Percentiles rank a stretch among this genome's conserved stretches.
Conservation (phyloP, 2,329 filamentous ascomycete genomes). For the Thelonectria olida region DNA sequence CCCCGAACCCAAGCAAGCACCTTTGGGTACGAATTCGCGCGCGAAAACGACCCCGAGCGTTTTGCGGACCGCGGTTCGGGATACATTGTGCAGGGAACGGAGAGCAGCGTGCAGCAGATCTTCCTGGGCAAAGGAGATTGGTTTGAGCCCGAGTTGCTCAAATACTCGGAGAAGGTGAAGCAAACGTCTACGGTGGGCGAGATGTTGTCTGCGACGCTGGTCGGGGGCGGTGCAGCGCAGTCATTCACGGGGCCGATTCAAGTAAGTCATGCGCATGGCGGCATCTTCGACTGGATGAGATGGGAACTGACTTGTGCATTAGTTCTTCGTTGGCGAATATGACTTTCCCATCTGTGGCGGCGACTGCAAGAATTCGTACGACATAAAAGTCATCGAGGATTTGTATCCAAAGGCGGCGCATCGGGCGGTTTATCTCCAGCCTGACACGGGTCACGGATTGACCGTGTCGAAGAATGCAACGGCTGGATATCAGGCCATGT, state of each 20-base stretch:
- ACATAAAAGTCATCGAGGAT: slow-evolving; percentile 13
- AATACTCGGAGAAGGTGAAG: slow-evolving; percentile 43
- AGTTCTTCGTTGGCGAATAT: slow-evolving; percentile 43
- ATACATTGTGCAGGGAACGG: slow-evolving; percentile 32
- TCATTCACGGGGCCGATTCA: slow-evolving; percentile 42
- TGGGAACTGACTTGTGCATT: no score
- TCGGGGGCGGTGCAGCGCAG: slow-evolving; percentile 36
- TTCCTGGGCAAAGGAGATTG: slow-evolving; percentile 44
- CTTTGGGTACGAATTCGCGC: slow-evolving; percentile 32
- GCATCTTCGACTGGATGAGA: no score
- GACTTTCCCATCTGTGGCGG: slow-evolving; percentile 47
- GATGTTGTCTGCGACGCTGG: slow-evolving; percentile 33
- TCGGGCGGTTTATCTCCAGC: slow-evolving; percentile 45
- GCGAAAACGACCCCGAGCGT: slow-evolving; percentile 31
- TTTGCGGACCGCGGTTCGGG: slow-evolving; percentile 25
- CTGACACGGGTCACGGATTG: slow-evolving; percentile 48
- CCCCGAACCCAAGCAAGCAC: slow-evolving; percentile 9
- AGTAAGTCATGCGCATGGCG: no score
- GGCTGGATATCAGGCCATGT: slow-evolving; percentile 40
- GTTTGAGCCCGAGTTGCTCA: slow-evolving; percentile 35
- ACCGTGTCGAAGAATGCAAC: slow-evolving; percentile 48
- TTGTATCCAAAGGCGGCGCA: slow-evolving; percentile 42
- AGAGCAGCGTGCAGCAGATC: slow-evolving; percentile 44
- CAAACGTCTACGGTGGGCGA: slow-evolving; percentile 45
- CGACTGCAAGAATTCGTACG: slow-evolving; percentile 43